These are phyloP conservation scores for Globisporangium middletonii DNA, from an alignment of 352 stramenopile genomes.

Conservation along the genomic window DNA sequence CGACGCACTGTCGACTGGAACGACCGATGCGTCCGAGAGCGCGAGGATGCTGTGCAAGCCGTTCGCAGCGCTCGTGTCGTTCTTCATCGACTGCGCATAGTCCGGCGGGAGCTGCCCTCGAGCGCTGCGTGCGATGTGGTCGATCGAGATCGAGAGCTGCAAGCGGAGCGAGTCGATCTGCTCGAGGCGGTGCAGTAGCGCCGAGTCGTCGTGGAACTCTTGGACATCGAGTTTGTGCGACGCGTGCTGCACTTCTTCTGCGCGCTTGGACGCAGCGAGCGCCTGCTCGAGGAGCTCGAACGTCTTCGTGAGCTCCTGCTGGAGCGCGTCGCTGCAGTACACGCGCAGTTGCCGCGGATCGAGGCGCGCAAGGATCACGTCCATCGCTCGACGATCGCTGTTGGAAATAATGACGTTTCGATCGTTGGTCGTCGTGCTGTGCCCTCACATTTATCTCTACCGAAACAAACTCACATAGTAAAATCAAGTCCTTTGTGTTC, in stretches of 20 bases:
- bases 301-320: constrained; percentile 14
- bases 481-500: too few species aligned
- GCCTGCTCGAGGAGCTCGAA: constrained; percentile 11
- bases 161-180: constrained; percentile 14
- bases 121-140: constrained; percentile 7
- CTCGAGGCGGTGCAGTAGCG: constrained; percentile 8
- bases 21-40: constrained; percentile 2
- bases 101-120: background rate
- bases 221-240: constrained; percentile 8
- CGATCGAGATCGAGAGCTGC: constrained; percentile 13
- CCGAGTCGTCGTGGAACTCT: constrained; percentile 10
- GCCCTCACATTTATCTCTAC: too few species aligned
- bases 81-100: constrained; percentile 5
- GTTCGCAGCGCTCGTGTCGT: background rate
- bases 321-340: constrained; percentile 15
- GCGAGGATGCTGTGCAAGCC: constrained; percentile 5
- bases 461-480: too few species aligned
- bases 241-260: constrained; percentile 17
- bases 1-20: background rate
- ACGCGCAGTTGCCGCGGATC: constrained; percentile 15
- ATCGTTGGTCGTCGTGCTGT: too few species aligned
- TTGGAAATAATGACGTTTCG: too few species aligned
- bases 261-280: constrained; percentile 9
- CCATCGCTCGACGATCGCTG: constrained; percentile 7
- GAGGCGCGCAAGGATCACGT: constrained; percentile 18